These are phyloP conservation scores for Arthroderma sp. DNA, from an alignment of 2,329 filamentous ascomycete genomes.

Conservation along the genomic window DNA sequence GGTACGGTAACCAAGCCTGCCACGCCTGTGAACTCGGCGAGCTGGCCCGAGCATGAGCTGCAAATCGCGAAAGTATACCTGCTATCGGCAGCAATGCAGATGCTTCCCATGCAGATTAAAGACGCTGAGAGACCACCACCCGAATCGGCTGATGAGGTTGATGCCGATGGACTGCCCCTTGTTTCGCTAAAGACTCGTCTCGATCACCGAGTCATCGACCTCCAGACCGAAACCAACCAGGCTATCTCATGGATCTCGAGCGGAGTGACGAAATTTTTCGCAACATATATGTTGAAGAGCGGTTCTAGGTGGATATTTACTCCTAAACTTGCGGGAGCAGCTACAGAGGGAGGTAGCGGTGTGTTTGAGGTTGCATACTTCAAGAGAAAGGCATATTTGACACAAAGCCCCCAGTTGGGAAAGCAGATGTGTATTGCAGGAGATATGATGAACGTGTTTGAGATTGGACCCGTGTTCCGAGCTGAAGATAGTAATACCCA, in stretches of 20 bases:
- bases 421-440: constrained; percentile 57
- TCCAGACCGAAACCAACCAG: constrained; percentile 80
- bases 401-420: constrained; percentile 52
- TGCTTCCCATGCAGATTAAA: constrained; percentile 47
- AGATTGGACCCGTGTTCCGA: constrained; percentile 53
- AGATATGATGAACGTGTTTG: constrained; percentile 50
- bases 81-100: constrained; percentile 50
- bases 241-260: constrained; percentile 63
- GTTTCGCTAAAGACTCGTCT: constrained; percentile 75
- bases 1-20: constrained; percentile 68
- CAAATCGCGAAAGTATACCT: constrained; percentile 79
- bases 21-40: constrained; percentile 78
- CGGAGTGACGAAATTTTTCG: constrained; percentile 57
- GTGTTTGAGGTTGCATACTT: constrained; percentile 90
- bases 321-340: constrained; percentile 75
- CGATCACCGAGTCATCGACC: constrained; percentile 85
- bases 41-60: constrained; percentile 67
- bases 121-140: constrained; percentile 38
- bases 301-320: constrained; percentile 78
- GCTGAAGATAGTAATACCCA: constrained; percentile 57
- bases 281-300: constrained; percentile 61
- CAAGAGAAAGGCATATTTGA: constrained; percentile 59
- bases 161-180: constrained; percentile 46
- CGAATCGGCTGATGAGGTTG: constrained; percentile 35
- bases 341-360: constrained; percentile 83